A percentile compares a stretch with the other conserved stretches of the same genome.
Conservation (phyloP, 176 grass and related monocot genomes). For the Luzula sylvatica region DNA sequence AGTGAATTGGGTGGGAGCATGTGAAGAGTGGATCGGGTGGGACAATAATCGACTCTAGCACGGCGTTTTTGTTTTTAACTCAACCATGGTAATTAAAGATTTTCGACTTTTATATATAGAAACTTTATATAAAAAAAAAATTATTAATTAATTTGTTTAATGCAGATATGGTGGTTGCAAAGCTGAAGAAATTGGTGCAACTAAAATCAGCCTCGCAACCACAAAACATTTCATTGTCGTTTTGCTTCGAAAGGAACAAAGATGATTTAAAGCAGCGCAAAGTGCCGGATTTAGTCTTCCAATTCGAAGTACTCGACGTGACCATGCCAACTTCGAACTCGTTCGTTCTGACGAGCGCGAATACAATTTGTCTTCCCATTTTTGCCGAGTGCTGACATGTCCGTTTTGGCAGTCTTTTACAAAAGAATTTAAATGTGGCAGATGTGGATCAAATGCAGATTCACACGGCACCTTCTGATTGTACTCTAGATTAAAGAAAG, state of each 20-base stretch:
- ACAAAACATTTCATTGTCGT: conserved; percentile 3
- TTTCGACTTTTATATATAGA: neutral
- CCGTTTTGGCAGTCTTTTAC: neutral
- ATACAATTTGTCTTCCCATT: neutral
- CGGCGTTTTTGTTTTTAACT: too few species aligned
- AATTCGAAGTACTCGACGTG: neutral
- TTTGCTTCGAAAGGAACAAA: neutral
- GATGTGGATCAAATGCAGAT: neutral
- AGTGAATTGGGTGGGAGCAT: too few species aligned
- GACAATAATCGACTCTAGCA: neutral
- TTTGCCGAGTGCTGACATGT: neutral
- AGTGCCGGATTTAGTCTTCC: neutral
- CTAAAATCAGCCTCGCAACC: neutral
- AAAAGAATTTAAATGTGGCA: neutral
- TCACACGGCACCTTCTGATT: neutral
- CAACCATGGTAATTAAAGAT: neutral
- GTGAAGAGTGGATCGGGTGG: neutral
- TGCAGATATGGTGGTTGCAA: conserved; percentile 2
- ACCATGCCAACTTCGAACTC: neutral
- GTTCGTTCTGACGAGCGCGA: neutral
- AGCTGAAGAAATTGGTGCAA: neutral
- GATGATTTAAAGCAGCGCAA: neutral
- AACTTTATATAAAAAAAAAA: too few species aligned
- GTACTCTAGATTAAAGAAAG: neutral
- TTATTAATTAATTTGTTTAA: too few species aligned